Percentiles rank a stretch among this genome's conserved stretches.
Evolutionary conservation across 192 early-diverging fungal species (phyloP).

Genomic region (Dimargaris cristalligena): DNA sequence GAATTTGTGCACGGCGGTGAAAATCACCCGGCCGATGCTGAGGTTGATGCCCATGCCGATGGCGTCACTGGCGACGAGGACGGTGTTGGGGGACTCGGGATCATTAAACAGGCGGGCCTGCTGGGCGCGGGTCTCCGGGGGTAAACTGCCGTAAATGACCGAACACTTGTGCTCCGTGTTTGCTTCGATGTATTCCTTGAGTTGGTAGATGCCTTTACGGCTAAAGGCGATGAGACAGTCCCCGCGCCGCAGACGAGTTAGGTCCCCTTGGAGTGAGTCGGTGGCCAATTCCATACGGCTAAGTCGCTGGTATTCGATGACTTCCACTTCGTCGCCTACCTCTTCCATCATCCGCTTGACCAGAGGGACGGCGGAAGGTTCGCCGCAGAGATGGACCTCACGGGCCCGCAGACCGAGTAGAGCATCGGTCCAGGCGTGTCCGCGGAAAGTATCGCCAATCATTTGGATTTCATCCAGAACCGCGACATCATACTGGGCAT

Average conservation of each 20-base stretch:
- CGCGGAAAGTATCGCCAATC: constrained; percentile 66
- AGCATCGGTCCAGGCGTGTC: constrained; percentile 94
- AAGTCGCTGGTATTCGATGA: constrained; percentile 61
- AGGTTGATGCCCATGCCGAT: constrained; percentile 96
- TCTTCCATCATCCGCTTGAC: constrained; percentile 50
- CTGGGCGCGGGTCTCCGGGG: constrained; percentile 78
- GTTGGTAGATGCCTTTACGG: constrained; percentile 54
- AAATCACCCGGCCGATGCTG: constrained; percentile 82
- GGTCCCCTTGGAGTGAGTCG: constrained; percentile 33
- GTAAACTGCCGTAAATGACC: constrained; percentile 81
- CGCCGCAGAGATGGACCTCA: constrained; percentile 89
- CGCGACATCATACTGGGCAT: constrained; percentile 48
- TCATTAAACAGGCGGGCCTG: constrained; percentile 90
- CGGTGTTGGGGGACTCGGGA: constrained; percentile 49
- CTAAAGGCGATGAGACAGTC: constrained; percentile 89
- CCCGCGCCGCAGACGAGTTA: constrained; percentile 45
- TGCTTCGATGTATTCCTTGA: constrained; percentile 62
- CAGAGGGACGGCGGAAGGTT: constrained; percentile 66
- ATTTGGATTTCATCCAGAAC: constrained; percentile 98
- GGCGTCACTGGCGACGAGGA: constrained; percentile 89
- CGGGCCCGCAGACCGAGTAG: constrained; percentile 57
- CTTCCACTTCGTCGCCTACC: constrained; percentile 64
- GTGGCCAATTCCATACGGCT: constrained; percentile 40
- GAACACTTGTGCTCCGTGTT: constrained; percentile 59
- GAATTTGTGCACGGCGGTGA: constrained; percentile 61